Evolutionary conservation across 2,329 filamentous ascomycete genomes (phyloP).

Genomic region (Neonectria magnoliae): DNA sequence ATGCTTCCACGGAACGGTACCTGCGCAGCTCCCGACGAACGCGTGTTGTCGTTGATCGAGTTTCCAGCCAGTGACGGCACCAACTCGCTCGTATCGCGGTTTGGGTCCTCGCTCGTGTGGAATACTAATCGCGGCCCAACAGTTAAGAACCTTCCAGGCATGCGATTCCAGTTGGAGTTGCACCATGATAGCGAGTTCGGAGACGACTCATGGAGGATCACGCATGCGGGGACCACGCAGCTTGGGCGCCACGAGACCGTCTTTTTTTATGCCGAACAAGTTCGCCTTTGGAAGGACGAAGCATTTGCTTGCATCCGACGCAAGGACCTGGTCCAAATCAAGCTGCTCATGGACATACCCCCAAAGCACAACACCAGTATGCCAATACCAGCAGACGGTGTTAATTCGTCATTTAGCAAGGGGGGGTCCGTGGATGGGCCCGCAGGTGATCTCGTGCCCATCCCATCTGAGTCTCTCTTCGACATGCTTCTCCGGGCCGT

Average conservation of each 20-base stretch:
- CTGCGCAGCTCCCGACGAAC: constrained; percentile 77
- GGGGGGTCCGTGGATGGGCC: constrained; percentile 19
- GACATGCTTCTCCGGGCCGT: constrained; percentile 59
- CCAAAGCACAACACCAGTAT: constrained; percentile 41
- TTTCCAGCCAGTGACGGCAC: constrained; percentile 62
- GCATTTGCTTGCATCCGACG: constrained; percentile 85
- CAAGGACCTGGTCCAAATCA: constrained; percentile 75
- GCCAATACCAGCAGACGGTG: constrained; percentile 25
- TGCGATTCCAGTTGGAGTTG: constrained; percentile 74
- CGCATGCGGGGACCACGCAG: constrained; percentile 81
- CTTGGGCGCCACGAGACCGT: constrained; percentile 90
- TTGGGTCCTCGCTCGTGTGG: constrained; percentile 49
- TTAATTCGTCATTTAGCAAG: constrained; percentile 27
- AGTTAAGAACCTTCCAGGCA: constrained; percentile 63
- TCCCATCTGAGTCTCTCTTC: constrained; percentile 54
- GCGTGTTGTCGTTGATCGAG: constrained; percentile 75
- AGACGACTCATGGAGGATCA: constrained; percentile 72
- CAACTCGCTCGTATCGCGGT: constrained; percentile 46
- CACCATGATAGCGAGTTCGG: constrained; percentile 59
- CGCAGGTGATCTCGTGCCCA: constrained; percentile 19
- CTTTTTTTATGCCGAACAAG: constrained; percentile 79
- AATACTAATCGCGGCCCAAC: constrained; percentile 53
- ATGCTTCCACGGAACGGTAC: constrained; percentile 80
- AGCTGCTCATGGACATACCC: constrained; percentile 60
- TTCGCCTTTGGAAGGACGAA: constrained; percentile 81